Conservation (phyloP, 1,139 yeast species). For the Kodamaea plutei region DNA sequence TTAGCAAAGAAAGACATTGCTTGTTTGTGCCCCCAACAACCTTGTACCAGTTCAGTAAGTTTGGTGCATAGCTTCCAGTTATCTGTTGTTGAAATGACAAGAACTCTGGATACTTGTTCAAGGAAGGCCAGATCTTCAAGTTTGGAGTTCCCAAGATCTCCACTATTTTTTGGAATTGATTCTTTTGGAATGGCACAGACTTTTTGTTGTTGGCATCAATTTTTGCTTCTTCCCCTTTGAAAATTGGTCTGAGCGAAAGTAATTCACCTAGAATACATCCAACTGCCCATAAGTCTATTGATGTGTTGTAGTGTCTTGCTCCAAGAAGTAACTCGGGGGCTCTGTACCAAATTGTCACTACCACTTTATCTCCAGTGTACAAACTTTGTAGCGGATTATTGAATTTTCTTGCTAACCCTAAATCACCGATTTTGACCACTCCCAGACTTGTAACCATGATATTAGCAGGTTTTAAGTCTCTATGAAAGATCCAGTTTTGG, state of each 20-base stretch:
- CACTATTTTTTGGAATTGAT: slow-evolving; percentile 83
- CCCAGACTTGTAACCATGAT: slow-evolving; percentile 93
- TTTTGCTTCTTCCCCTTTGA: slow-evolving; percentile 97
- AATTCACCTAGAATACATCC: slow-evolving; percentile 95
- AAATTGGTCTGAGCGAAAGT: slow-evolving; percentile 82
- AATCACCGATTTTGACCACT: slow-evolving; percentile 89
- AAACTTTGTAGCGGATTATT: slow-evolving; percentile 85
- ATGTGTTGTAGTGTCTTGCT: slow-evolving; percentile 90
- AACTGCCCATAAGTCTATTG: slow-evolving; percentile 94
- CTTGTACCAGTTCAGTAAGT: slow-evolving; percentile 79
- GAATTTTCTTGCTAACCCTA: slow-evolving; percentile 90
- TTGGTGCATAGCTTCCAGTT: slow-evolving; percentile 57
- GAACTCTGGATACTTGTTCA: slow-evolving; percentile 82
- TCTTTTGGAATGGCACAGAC: slow-evolving; percentile 88
- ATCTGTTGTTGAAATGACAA: slow-evolving; percentile 52
- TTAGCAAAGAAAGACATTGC: slow-evolving; percentile 61
- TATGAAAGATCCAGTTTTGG: slow-evolving; percentile 92
- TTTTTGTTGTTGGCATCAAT: slow-evolving; percentile 78
- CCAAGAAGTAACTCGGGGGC: slow-evolving; percentile 93
- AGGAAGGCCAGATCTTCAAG: slow-evolving; percentile 68
- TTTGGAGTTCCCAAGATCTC: slow-evolving; percentile 91
- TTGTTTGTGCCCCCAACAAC: slow-evolving; percentile 71
- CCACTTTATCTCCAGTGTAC: slow-evolving; percentile 94
- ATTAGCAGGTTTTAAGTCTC: slow-evolving; percentile 96
- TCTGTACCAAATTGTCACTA: slow-evolving; percentile 96